A percentile compares a stretch with the other conserved stretches of the same genome.
Conservation (phyloP, 2,329 filamentous ascomycete genomes). For the Sarocladium strictum region DNA sequence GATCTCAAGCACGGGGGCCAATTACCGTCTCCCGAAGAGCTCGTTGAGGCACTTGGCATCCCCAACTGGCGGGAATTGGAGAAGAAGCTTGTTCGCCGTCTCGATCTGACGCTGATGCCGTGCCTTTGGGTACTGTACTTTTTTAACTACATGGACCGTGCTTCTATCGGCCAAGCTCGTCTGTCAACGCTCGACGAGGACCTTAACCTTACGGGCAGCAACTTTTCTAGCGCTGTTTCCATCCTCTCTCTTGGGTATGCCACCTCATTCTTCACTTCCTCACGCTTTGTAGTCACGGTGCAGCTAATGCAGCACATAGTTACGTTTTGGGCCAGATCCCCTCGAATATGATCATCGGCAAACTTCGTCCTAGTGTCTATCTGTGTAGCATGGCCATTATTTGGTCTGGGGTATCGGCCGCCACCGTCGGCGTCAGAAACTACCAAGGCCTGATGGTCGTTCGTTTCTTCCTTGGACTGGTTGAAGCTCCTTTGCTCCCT, state of each 20-base stretch:
- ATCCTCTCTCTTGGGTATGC: constrained; percentile 16
- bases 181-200: constrained; percentile 15
- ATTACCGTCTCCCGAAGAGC: constrained; percentile 13
- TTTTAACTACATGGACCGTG: constrained; percentile 17
- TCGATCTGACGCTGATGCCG: constrained; percentile 17
- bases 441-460: constrained; percentile 26
- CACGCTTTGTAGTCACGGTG: too few relatives aligned
- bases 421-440: constrained; percentile 26
- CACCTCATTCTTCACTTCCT: background rate
- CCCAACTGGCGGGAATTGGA: constrained; percentile 16
- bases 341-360: constrained; percentile 12
- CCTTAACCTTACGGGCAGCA: constrained; percentile 14
- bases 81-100: constrained; percentile 15
- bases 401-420: constrained; percentile 39
- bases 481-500: constrained; percentile 16
- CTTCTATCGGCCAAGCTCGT: constrained; percentile 16
- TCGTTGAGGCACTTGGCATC: constrained; percentile 17
- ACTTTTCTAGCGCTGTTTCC: constrained; percentile 15
- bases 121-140: constrained; percentile 17
- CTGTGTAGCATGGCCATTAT: constrained; percentile 19
- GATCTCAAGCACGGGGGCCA: background rate
- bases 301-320: background rate
- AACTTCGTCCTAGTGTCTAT: constrained; percentile 16
- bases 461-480: constrained; percentile 25
- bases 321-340: constrained; percentile 16